Conservation (phyloP, 306 rosid species). For the Dryas octopetala region DNA sequence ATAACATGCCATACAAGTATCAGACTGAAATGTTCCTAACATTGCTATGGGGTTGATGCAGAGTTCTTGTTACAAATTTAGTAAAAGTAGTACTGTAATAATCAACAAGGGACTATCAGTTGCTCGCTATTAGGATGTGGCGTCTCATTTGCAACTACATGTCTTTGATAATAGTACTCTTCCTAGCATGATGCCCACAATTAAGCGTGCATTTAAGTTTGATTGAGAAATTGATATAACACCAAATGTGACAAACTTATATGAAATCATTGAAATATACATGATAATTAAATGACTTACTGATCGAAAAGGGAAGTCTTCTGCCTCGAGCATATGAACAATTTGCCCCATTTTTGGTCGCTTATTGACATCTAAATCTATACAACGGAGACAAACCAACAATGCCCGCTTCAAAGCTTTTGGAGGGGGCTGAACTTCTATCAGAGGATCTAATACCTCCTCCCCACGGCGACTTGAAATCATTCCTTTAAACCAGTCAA, state of each 20-base stretch:
- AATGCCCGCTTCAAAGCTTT: slow-evolving; percentile 79
- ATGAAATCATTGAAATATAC: neutral
- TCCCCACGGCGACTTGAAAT: slow-evolving; percentile 86
- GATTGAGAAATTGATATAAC: neutral
- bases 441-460: slow-evolving; percentile 72
- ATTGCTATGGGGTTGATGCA: no score
- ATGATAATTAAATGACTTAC: slow-evolving; percentile 40
- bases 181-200: neutral
- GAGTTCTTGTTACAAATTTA: no score
- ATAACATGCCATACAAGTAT: no score
- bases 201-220: neutral
- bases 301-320: slow-evolving; percentile 87
- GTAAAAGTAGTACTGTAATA: no score
- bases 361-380: slow-evolving; percentile 80
- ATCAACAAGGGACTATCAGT: neutral
- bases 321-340: slow-evolving; percentile 96
- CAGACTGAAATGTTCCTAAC: no score
- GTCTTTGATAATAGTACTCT: neutral
- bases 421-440: slow-evolving; percentile 70
- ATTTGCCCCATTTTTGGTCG: slow-evolving; percentile 99
- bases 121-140: neutral
- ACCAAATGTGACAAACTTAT: neutral
- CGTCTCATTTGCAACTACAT: neutral
- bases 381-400: slow-evolving; percentile 86
- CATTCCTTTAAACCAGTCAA: slow-evolving; percentile 94